These are phyloP conservation scores for Chlorella vulgaris DNA, from an alignment of 139 green algal genomes.

Conservation along the genomic window DNA sequence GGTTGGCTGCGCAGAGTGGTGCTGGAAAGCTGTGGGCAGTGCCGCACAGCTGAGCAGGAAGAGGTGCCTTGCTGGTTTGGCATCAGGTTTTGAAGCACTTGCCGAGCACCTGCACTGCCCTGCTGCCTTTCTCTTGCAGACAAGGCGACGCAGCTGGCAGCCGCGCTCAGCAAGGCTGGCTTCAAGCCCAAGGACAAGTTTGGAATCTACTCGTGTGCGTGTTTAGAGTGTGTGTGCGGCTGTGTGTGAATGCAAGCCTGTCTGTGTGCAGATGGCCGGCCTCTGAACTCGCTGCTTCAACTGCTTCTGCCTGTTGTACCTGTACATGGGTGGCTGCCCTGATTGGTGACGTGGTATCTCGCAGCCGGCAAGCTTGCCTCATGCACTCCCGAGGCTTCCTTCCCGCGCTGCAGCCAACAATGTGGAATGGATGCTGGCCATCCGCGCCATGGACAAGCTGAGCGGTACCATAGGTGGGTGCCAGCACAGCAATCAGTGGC, in stretches of 20 bases:
- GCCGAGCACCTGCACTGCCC: too few species aligned
- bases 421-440: conserved; percentile 90
- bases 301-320: too few species aligned
- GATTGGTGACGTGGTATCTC: background rate
- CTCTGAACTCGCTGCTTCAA: too few species aligned
- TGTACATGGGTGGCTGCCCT: too few species aligned
- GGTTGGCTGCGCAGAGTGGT: background rate
- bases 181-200: conserved; percentile 43
- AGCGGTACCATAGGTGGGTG: conserved; percentile 24
- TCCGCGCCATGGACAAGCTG: conserved; percentile 68
- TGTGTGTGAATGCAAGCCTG: too few species aligned
- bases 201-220: conserved; percentile 82
- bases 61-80: too few species aligned
- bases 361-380: background rate
- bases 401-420: conserved; percentile 72
- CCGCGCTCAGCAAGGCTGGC: conserved; percentile 34
- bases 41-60: too few species aligned
- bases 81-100: too few species aligned
- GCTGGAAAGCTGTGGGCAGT: too few species aligned
- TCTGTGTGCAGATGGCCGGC: too few species aligned
- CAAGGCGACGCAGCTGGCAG: conserved; percentile 4
- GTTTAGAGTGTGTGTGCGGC: too few species aligned
- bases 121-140: conserved; percentile 4
- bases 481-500: background rate
- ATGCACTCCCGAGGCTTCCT: too few species aligned